phyloP scores from a whole-genome alignment of 2,329 filamentous ascomycete species.

The Alternaria burnsii region DNA sequence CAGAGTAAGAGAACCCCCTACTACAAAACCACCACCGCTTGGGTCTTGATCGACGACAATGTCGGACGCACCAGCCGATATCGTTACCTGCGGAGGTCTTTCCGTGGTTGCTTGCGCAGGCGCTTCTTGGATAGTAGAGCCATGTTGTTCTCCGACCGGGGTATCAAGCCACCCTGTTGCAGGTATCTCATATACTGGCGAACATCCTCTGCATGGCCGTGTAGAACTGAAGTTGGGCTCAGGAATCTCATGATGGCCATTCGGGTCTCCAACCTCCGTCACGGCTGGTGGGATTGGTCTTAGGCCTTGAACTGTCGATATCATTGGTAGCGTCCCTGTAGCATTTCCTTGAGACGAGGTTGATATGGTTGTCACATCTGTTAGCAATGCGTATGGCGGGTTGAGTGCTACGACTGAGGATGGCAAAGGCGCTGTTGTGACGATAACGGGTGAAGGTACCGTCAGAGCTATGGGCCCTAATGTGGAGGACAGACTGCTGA shows the following conservation, averaged over 20 bases:
- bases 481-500: neutral
- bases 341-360: constrained; percentile 11
- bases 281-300: constrained; percentile 35
- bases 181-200: constrained; percentile 38
- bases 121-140: neutral
- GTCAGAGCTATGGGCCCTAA: constrained; percentile 16
- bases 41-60: constrained; percentile 26
- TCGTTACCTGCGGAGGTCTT: constrained; percentile 16
- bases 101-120: constrained; percentile 7
- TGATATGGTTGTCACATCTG: constrained; percentile 6
- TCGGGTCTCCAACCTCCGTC: constrained; percentile 35
- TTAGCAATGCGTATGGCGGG: constrained; percentile 7
- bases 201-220: constrained; percentile 37
- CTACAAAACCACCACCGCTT: constrained; percentile 23
- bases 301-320: constrained; percentile 35
- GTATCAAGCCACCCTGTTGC: constrained; percentile 35
- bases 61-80: constrained; percentile 27
- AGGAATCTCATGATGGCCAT: constrained; percentile 44
- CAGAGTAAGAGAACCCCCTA: constrained; percentile 33
- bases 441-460: constrained; percentile 1
- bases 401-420: constrained; percentile 12
- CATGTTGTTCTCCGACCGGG: constrained; percentile 33
- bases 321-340: constrained; percentile 20
- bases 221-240: constrained; percentile 42
- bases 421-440: constrained; percentile 10